Conservation (phyloP, 495 filamentous ascomycete species). For the Penicillium roqueforti region DNA sequence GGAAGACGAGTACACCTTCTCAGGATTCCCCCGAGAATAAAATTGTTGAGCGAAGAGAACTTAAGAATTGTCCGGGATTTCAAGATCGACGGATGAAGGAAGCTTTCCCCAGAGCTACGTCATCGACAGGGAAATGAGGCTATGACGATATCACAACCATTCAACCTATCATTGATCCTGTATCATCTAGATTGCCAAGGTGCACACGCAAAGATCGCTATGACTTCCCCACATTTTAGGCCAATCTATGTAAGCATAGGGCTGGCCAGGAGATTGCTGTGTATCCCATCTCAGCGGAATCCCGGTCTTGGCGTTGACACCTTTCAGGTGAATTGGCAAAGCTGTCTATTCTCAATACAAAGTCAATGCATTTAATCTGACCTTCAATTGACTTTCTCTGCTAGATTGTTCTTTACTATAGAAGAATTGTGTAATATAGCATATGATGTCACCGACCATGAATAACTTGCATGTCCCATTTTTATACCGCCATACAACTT, state of each 20-base stretch:
- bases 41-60: not conserved
- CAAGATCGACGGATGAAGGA: not conserved
- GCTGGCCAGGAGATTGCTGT: not conserved
- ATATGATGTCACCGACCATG: too few relatives aligned
- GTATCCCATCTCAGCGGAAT: too few relatives aligned
- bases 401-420: too few relatives aligned
- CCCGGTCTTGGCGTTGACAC: too few relatives aligned
- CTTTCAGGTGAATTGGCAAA: too few relatives aligned
- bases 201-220: too few relatives aligned
- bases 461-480: too few relatives aligned
- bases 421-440: too few relatives aligned
- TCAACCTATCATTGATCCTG: constrained; percentile 9
- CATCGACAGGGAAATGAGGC: constrained; percentile 21
- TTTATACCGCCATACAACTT: too few relatives aligned
- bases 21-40: not conserved
- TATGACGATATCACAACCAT: constrained; percentile 18
- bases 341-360: too few relatives aligned
- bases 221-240: constrained; percentile 11
- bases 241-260: not conserved
- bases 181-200: not conserved
- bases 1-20: not conserved
- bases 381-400: too few relatives aligned
- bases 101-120: constrained; percentile 19
- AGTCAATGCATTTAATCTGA: too few relatives aligned
- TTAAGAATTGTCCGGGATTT: not conserved